Percentiles rank a stretch among this genome's conserved stretches.
These are phyloP conservation scores for Eucalyptus grandis DNA, from an alignment of 345 rosid genomes.

Conservation along the genomic window DNA sequence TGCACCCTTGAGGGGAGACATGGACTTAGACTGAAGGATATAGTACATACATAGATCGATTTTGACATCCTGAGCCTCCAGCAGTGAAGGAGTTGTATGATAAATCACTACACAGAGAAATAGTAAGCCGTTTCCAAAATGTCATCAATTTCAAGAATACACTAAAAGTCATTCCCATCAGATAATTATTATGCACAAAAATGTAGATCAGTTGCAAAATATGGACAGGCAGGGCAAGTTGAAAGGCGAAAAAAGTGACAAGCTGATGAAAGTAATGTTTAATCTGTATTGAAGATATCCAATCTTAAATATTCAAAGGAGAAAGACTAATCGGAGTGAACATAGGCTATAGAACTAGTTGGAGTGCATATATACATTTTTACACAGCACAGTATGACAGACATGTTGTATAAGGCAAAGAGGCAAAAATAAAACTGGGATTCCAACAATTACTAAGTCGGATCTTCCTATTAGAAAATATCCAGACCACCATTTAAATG, in stretches of 20 bases:
- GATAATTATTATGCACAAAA: not conserved
- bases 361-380: too few relatives aligned
- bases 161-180: not conserved
- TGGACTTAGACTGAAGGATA: not conserved
- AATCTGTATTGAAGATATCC: not conserved
- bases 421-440: too few relatives aligned
- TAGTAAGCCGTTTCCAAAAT: not conserved
- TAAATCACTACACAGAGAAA: slow-evolving; percentile 10
- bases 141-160: not conserved
- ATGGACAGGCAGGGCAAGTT: not conserved
- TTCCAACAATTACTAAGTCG: too few relatives aligned
- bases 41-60: not conserved
- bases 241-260: not conserved
- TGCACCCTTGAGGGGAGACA: not conserved
- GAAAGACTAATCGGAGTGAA: too few relatives aligned
- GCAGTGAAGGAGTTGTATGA: slow-evolving; percentile 15
- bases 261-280: not conserved
- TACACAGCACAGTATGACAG: too few relatives aligned
- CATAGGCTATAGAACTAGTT: too few relatives aligned
- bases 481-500: too few relatives aligned
- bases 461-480: too few relatives aligned
- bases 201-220: not conserved
- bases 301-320: not conserved
- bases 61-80: slow-evolving; percentile 4
- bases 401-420: too few relatives aligned